These are phyloP conservation scores for Escallonia rubra DNA, from an alignment of 129 eudicot species.

Conservation along the genomic window DNA sequence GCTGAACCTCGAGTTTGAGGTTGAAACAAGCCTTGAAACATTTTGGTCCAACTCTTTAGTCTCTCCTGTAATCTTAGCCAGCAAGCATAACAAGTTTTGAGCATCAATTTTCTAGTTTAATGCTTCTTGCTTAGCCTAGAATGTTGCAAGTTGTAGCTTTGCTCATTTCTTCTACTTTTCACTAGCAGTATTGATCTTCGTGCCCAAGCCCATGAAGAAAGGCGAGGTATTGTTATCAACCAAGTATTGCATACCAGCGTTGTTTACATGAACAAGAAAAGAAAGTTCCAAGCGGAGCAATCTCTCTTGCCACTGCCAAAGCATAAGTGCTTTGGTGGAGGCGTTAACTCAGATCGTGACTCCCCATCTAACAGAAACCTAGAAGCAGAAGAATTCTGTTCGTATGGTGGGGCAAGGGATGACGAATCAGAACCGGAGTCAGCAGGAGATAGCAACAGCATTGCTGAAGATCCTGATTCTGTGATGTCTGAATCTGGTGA, in stretches of 20 bases:
- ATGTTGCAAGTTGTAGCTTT: too few relatives aligned
- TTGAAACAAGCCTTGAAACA: too few relatives aligned
- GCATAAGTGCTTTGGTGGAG: slow-evolving; percentile 12
- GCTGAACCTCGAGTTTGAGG: too few relatives aligned
- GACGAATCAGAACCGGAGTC: slow-evolving; percentile 20
- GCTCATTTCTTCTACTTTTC: background rate
- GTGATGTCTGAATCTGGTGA: slow-evolving; percentile 5
- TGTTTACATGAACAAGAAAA: slow-evolving; percentile 22
- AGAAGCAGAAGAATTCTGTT: background rate
- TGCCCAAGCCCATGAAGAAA: too few relatives aligned
- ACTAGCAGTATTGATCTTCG: background rate
- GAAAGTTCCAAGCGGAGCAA: slow-evolving; percentile 31
- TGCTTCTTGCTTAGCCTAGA: too few relatives aligned
- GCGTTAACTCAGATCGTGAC: background rate
- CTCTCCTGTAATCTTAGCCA: too few relatives aligned
- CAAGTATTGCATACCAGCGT: background rate
- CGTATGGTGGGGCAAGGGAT: background rate
- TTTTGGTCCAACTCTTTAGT: too few relatives aligned
- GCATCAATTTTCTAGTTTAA: too few relatives aligned
- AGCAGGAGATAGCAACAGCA: slow-evolving; percentile 27
- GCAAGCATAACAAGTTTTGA: too few relatives aligned
- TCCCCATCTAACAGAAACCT: slow-evolving; percentile 7
- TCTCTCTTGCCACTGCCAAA: slow-evolving; percentile 21
- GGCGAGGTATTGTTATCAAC: background rate
- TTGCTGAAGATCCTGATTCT: slow-evolving; percentile 6